Evolutionary conservation across 225 moss, liverwort and hornwort genomes (phyloP), one percentile per base, ranked within the genome.

Genomic region (Marchantia polymorpha): DNA sequence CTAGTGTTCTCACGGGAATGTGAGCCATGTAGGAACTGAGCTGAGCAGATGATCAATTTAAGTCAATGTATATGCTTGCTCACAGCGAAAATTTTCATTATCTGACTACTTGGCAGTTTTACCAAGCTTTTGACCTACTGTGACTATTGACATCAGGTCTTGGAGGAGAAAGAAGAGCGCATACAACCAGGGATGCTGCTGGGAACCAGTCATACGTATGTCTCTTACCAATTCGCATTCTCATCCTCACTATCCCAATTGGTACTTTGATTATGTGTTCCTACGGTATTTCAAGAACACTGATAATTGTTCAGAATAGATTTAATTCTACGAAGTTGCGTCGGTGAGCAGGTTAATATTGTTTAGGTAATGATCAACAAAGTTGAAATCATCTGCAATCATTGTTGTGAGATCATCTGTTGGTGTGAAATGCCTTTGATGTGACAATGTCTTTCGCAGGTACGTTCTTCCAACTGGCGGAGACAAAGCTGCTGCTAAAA

Each of bases 81-180:
- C 39, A 39, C 39, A 39, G 39, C 39, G 2, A 39, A 2, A 39
- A 39, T 39, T 39, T 39, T 39, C 39, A 39, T 39, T 2, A 39
- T 39, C 39, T 39, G 39, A 39, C 39, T 39, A 39, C 2, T 39
- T 39, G 39, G 5, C 39, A 39, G 39, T 39, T 39, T 39, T 39
- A 39, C 39, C 39, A 39, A 39, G 39, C 39, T 5, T 39, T 39
- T 39, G 39, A 39, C 39, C 5, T 39, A 39, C 5, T 39, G 39
- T 39, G 39, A 39, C 39, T 39, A 39, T 39, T 39, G 39, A 39
- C 5, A 39, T 6, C 87, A 95, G 96, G 91, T 97, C 61, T 78
- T 94, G 77, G 97, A 97, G 85, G 97, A 94, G 76, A 97, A 93
- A 81, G 97, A 93, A 72, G 97, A 97, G 85, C 93, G 92, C 52